phyloP scores from a whole-genome alignment of 1,284 basidiomycete genomes.

The Cystobasidium sp. region DNA sequence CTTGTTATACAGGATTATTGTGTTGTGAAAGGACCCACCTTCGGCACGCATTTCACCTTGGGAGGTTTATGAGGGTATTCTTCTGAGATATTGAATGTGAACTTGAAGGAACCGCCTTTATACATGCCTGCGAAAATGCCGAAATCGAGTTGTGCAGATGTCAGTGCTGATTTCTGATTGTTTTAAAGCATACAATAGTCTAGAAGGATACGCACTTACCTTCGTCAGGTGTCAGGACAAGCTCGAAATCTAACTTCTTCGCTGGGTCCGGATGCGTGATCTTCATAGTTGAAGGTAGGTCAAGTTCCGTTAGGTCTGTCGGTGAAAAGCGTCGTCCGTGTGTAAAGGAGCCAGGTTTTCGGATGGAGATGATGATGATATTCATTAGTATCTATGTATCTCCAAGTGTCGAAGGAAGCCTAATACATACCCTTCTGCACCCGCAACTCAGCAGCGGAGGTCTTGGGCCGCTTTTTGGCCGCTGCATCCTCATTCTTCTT shows the following conservation, averaged over 20 bases:
- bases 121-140: constrained; percentile 84
- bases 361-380: neutral
- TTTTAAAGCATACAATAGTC: neutral
- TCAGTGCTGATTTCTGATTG: neutral
- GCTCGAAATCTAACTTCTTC: constrained; percentile 92
- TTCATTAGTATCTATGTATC: too few species aligned
- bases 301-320: constrained; percentile 92
- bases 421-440: constrained; percentile 86
- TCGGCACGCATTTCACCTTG: constrained; percentile 96
- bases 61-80: constrained; percentile 99
- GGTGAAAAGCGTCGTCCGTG: neutral
- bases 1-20: too few species aligned
- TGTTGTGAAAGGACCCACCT: constrained; percentile 61
- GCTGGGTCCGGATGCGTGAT: constrained; percentile 87
- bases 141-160: neutral
- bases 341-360: neutral
- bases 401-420: neutral
- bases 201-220: constrained; percentile 62
- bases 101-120: constrained; percentile 88
- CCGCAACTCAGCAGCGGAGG: constrained; percentile 92
- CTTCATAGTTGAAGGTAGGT: constrained; percentile 94
- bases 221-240: constrained; percentile 96
- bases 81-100: constrained; percentile 93
- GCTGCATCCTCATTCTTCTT: constrained; percentile 96
- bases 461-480: constrained; percentile 94